Evolutionary conservation across 495 filamentous ascomycete genomes (phyloP).

Genomic region (Friedmanniomyces endolithicus): DNA sequence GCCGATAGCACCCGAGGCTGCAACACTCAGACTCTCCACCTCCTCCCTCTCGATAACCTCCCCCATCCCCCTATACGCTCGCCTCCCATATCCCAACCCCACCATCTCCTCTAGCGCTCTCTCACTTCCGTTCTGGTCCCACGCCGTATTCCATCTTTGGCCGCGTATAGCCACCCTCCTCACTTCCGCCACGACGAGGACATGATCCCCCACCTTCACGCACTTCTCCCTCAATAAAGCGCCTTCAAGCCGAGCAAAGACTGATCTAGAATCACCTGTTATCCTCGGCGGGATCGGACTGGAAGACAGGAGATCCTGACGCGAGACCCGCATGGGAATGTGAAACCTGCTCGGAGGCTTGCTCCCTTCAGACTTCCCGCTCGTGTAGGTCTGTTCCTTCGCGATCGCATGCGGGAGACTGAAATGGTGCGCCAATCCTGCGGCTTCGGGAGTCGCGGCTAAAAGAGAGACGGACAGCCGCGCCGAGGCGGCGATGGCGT

Average conservation of each 20-base stretch:
- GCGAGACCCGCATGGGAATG: background rate
- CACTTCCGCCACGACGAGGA: constrained; percentile 45
- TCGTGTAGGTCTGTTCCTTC: constrained; percentile 3
- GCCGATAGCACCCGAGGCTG: too few relatives aligned
- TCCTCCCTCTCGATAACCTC: background rate
- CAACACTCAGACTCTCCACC: too few relatives aligned
- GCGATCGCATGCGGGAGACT: constrained; percentile 18
- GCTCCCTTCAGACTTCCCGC: background rate
- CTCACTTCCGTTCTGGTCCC: background rate
- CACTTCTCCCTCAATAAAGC: constrained; percentile 20
- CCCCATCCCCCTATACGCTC: constrained; percentile 5
- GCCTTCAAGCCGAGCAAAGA: constrained; percentile 21
- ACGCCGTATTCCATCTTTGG: background rate
- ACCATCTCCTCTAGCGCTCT: background rate
- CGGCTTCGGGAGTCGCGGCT: constrained; percentile 9
- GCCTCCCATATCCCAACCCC: constrained; percentile 7
- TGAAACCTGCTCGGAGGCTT: background rate
- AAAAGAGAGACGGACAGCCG: constrained; percentile 26
- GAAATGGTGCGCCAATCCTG: constrained; percentile 23
- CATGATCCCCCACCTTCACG: constrained; percentile 41
- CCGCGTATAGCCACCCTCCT: background rate
- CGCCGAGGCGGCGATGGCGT: constrained; percentile 37
- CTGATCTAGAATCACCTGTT: background rate
- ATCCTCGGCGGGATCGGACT: background rate
- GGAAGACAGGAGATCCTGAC: background rate